A percentile compares a stretch with the other conserved stretches of the same genome.
phyloP scores from a whole-genome alignment of 73 alveolate species.

The Blepharisma japonicum region DNA sequence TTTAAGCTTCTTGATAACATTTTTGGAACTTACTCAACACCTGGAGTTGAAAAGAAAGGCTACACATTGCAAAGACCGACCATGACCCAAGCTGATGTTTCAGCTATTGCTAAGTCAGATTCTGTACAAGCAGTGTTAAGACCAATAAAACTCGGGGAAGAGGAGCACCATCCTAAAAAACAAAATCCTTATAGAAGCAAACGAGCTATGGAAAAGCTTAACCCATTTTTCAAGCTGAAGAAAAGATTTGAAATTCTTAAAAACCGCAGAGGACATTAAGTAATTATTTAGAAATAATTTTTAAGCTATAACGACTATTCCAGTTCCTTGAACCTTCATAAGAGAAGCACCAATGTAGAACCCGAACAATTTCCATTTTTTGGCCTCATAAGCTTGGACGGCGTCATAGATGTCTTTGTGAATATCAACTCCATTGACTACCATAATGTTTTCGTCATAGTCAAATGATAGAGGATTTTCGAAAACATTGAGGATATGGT shows the following conservation, averaged over 20 bases:
- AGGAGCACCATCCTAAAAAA: constrained; percentile 39
- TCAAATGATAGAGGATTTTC: too few relatives aligned
- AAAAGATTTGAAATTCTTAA: constrained; percentile 13
- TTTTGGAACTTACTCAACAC: constrained; percentile 67
- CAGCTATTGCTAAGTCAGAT: constrained; percentile 42
- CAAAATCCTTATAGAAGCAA: constrained; percentile 44
- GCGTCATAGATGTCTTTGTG: too few relatives aligned
- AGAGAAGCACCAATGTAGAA: too few relatives aligned
- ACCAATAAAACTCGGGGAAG: constrained; percentile 18
- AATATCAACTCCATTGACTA: too few relatives aligned
- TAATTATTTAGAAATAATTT: too few relatives aligned
- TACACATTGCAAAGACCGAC: constrained; percentile 74
- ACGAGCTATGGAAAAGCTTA: constrained; percentile 41
- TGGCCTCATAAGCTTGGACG: too few relatives aligned
- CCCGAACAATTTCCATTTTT: too few relatives aligned
- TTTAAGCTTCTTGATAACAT: constrained; percentile 68
- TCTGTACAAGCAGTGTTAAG: constrained; percentile 49
- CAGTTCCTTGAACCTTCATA: too few relatives aligned
- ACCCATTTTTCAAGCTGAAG: constrained; percentile 36
- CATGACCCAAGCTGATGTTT: constrained; percentile 52
- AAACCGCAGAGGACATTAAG: too few relatives aligned
- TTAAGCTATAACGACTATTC: too few relatives aligned
- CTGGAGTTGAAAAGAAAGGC: constrained; percentile 71
- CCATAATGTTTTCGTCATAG: too few relatives aligned
- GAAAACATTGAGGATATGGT: too few relatives aligned